Evolutionary conservation across 148 eudicot genomes (phyloP), one percentile per base, ranked within the genome.

Genomic region (Vaccinium macrocarpon): DNA sequence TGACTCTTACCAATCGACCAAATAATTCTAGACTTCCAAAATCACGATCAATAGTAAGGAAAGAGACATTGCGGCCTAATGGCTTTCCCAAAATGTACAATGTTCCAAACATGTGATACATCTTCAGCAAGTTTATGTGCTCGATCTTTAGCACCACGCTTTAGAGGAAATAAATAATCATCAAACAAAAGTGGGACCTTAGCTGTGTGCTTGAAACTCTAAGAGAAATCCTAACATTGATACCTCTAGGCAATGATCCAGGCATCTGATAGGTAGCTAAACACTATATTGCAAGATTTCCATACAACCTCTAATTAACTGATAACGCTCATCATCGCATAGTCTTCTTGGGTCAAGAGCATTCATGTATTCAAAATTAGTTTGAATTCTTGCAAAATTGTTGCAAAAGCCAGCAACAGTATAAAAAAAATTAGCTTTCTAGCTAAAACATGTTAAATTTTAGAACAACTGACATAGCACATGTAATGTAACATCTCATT

Each of bases 181-280:
- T 21, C 52, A 38, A 48, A 74, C 10, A 8, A 19, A 19, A 19
- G 19, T 75, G 29, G 13, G 53, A 46, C 53, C 6, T 42, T 48
- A 21, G 53, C 15, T 46, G 53, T 0, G 52, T 19, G 53, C 78
- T 75, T 75, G 78, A 75, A 50, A 23, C 35, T 77, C 32, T 19
- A 8, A 49, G 32, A 77, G 38, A 51, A 29, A 6, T 76, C 56
- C 35, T 0, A 49, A 48, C 56, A 49, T 13, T 48, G 76, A 46
- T 3, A 76, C 27, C 57, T 50, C 59, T 51, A 51, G 38, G 38
- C 80, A 25, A 27, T 76, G 19, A 48, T 76, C 6, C 79, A 76
- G 51, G 16, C 79, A 76, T 76, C 10, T 49, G 56, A 12, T 48
- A 76, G 27, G 56, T 23, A 76, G 38, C 80, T 27, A 78, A 78